Evolutionary conservation across 352 stramenopile species (phyloP).

Genomic region (Globisporangium barbulae): DNA sequence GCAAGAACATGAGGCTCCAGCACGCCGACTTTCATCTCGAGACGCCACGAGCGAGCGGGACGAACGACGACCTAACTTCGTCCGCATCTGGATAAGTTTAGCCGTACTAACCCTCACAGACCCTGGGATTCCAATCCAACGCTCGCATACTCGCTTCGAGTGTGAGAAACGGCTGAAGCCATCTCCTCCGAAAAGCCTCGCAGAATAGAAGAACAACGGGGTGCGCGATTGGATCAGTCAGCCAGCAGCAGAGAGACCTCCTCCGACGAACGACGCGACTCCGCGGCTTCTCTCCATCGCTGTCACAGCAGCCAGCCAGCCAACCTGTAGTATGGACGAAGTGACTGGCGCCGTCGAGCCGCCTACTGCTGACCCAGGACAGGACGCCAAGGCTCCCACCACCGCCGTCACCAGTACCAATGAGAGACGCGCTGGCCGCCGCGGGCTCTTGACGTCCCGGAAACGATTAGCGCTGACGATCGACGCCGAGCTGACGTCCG

Average conservation of each 20-base stretch:
- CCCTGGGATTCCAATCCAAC: not conserved
- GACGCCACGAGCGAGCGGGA: slow-evolving; percentile 12
- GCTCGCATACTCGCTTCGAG: slow-evolving; percentile 3
- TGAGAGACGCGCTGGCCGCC: not conserved
- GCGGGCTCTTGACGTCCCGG: slow-evolving; percentile 9
- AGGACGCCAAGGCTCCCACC: not conserved
- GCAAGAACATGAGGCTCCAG: slow-evolving; percentile 36
- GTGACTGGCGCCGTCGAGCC: not conserved
- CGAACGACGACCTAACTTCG: not conserved
- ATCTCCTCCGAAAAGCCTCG: not conserved
- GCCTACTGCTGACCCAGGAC: not conserved
- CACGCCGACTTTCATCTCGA: slow-evolving; percentile 12
- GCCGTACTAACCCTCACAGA: not conserved
- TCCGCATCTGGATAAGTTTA: slow-evolving; percentile 4
- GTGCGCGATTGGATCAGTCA: too few relatives aligned
- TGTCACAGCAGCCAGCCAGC: slow-evolving; percentile 5
- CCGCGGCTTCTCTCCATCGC: slow-evolving; percentile 1
- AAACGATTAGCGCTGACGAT: slow-evolving; percentile 19
- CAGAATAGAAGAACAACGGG: slow-evolving; percentile 8
- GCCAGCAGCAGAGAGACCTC: slow-evolving; percentile 3
- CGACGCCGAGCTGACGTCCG: slow-evolving; percentile 14
- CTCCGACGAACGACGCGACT: not conserved
- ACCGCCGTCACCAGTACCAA: not conserved
- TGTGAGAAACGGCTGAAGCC: slow-evolving; percentile 11
- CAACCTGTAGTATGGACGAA: slow-evolving; percentile 5